Conservation (phyloP, 148 eudicot genomes). For the Cornus suecica region DNA sequence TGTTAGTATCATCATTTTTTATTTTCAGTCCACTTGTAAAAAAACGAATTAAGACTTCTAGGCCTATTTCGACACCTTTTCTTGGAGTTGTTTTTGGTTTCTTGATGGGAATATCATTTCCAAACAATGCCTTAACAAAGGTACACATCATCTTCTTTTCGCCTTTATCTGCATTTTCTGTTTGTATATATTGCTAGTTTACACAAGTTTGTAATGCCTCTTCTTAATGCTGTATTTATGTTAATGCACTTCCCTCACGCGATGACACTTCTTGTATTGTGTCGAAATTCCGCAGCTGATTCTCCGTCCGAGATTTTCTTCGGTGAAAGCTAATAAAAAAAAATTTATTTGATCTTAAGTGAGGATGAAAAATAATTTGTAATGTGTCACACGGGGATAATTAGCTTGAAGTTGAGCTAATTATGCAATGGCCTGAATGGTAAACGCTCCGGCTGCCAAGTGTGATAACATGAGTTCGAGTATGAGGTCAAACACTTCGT, state of each 20-base stretch:
- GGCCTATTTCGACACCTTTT: conserved; percentile 39
- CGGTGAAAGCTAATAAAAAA: too few relatives aligned
- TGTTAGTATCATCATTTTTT: too few relatives aligned
- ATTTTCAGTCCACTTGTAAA: conserved; percentile 44
- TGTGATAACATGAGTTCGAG: too few relatives aligned
- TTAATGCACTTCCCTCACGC: not conserved
- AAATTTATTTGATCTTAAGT: too few relatives aligned
- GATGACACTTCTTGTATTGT: not conserved
- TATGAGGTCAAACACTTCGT: too few relatives aligned
- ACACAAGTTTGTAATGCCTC: not conserved
- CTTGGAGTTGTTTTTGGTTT: conserved; percentile 66
- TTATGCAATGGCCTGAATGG: too few relatives aligned
- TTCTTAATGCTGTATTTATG: not conserved
- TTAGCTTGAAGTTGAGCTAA: too few relatives aligned
- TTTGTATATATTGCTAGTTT: not conserved
- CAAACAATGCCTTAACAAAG: conserved; percentile 48
- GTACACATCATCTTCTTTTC: conserved; percentile 26
- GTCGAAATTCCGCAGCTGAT: conserved; percentile 26
- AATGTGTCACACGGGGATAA: too few relatives aligned
- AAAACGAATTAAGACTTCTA: conserved; percentile 54
- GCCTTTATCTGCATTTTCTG: not conserved
- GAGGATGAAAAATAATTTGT: too few relatives aligned
- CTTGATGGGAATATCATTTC: conserved; percentile 63
- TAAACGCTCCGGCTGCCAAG: too few relatives aligned
- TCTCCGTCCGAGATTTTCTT: too few relatives aligned